phyloP scores from a whole-genome alignment of 2,329 filamentous ascomycete genomes.

The Diaporthe destruens region DNA sequence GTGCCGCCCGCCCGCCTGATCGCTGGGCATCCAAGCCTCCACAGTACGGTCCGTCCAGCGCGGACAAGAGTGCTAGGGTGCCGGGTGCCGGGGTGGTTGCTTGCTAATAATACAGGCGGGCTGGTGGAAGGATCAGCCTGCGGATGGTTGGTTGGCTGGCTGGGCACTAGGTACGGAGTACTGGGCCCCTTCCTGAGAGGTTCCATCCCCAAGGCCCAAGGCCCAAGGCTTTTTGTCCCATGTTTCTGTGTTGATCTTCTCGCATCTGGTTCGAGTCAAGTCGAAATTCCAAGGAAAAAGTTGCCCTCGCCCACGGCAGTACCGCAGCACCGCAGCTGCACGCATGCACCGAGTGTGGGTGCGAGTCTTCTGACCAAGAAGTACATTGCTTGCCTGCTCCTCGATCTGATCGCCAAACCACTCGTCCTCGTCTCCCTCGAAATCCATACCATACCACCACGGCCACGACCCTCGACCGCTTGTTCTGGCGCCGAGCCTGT shows the following conservation, averaged over 20 bases:
- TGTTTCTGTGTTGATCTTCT: constrained; percentile 26
- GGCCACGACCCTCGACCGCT: neutral
- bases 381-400: constrained; percentile 3
- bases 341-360: neutral
- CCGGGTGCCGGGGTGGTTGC: neutral
- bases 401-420: neutral
- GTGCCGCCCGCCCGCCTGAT: constrained; percentile 6
- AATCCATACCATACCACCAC: neutral
- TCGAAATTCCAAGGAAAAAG: constrained; percentile 22
- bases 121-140: constrained; percentile 36
- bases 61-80: neutral
- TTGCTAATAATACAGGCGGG: constrained; percentile 28
- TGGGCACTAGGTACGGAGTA: neutral
- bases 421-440: neutral
- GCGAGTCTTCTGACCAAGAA: constrained; percentile 8
- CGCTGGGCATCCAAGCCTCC: neutral
- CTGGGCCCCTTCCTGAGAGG: constrained; percentile 19
- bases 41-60: neutral
- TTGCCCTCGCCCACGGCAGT: neutral
- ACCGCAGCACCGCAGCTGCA: constrained; percentile 6
- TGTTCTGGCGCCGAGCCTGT: neutral
- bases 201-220: neutral
- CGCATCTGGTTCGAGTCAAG: constrained; percentile 19
- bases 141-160: constrained; percentile 24
- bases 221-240: constrained; percentile 13